Evolutionary conservation across 2,329 filamentous ascomycete species (phyloP), one percentile per base, ranked within the genome.

Genomic region (Pyrenochaeta sp.): DNA sequence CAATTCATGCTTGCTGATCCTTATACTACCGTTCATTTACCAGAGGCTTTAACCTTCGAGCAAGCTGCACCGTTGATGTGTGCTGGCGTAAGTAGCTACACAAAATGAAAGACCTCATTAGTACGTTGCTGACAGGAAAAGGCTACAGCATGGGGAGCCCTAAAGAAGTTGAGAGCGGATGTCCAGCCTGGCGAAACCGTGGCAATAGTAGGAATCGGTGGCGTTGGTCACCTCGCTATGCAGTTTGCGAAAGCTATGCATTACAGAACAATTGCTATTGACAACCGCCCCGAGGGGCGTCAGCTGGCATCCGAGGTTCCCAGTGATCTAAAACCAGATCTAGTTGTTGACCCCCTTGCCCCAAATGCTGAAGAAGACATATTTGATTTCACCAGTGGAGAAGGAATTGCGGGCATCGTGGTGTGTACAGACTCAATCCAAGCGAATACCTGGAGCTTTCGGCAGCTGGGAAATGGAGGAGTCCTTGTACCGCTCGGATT

Each of bases 141-240:
- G 60, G 55, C 61, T n/a, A 63, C 60, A n/a, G 56, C 56, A 28
- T 58, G 59, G 59, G 58, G 61, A 19, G 58, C 56, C 5, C 35
- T 63, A 23, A 40, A 42, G 28, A 61, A 61, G 8, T 31, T 59
- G 10, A 51, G 37, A 26, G 53, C 53, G 23, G 55, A 59, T 7
- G 53, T 56, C 15, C 76, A 80, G 29, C 81, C 88, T 5, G 89
- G 89, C 15, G 84, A 93, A 70, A 82, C 78, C 13, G 83, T 95
- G 11, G 90, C 88, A 53, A 85, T 95, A 49, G 88, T 93, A 42
- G 90, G 90, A 59, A 90, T 89, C 17, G 89, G 89, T 49, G 88
- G 89, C 53, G 80, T 95, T 44, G 89, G 89, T n/a, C 84, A 81
- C 44, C 76, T 93, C 55, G 89, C 88, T 17, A 77, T 88, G 55